Evolutionary conservation across 176 grass and related monocot species (phyloP), one percentile per base, ranked within the genome.

Genomic region (Secale cereale): DNA sequence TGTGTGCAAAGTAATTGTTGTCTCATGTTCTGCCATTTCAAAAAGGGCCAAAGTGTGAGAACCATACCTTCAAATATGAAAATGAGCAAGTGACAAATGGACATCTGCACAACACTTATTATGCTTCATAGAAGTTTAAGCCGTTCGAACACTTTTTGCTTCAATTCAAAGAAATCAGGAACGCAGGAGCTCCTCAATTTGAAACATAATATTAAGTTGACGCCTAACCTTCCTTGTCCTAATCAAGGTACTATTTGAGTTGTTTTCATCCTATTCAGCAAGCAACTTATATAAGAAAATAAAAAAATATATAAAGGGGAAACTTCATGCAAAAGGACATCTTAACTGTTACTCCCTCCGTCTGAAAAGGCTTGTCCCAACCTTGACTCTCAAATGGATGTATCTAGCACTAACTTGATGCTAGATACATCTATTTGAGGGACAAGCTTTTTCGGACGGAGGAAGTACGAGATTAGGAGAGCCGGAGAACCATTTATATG

Each of bases 281-380:
- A 39, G 16, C 60, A 11, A 86, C 7, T 29, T 31, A 78, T 54
- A 54, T 52, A 66, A 10, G 12, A 45, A 67, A 46, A 6, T 19
- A 19, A 5, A 13, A 2, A 74, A 43, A 72, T n/a, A 28, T 22
- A 22, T 69, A 26, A 17, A 59, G 27, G 41, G 73, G 36, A 30
- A 86, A 64, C 4, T 77, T 72, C 31, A 12, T 82, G 30, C 41
- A 66, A 78, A 86, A 65, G 23, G 39, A 43, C 3, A 78, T 62
- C 3, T 28, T 48, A 32, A 70, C 29, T 77, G 52, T 26, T 43
- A 31, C 30, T 31, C 30, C 30, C 30, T 31, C 30, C 30, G n/a
- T n/a, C n/a, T n/a, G n/a, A n/a, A n/a, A n/a, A n/a, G n/a, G n/a
- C n/a, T n/a, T n/a, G n/a, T n/a, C n/a, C n/a, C n/a, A n/a, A n/a